Evolutionary conservation across 2,329 filamentous ascomycete genomes (phyloP).

Genomic region (Sclerotiophoma versabilis): DNA sequence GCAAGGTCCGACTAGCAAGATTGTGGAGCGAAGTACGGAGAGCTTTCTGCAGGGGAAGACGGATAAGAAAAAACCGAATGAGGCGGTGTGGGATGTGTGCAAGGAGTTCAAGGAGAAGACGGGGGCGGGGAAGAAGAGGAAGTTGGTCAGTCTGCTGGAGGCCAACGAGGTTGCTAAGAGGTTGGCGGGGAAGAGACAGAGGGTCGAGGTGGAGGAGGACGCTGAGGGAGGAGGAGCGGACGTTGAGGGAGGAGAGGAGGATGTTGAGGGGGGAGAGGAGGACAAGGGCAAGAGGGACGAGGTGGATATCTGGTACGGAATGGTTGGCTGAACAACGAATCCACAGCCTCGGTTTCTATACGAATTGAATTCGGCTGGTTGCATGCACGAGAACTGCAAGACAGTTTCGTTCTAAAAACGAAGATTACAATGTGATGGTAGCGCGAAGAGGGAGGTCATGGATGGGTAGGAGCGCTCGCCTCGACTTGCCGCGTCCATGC

Average conservation of each 20-base stretch:
- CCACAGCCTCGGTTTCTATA: no score
- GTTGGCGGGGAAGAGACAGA: constrained; percentile 42
- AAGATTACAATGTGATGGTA: no score
- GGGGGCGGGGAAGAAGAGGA: constrained; percentile 52
- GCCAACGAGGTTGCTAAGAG: constrained; percentile 67
- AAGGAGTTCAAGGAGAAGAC: constrained; percentile 34
- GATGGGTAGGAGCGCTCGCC: neutral
- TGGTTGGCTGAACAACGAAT: no score
- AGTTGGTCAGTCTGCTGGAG: constrained; percentile 64
- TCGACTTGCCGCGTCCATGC: constrained; percentile 5
- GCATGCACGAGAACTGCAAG: no score
- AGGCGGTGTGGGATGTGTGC: constrained; percentile 50
- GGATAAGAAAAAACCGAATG: constrained; percentile 1
- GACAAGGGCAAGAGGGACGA: constrained; percentile 22
- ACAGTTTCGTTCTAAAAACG: no score
- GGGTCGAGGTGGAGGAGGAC: constrained; percentile 58
- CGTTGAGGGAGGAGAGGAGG: constrained; percentile 54
- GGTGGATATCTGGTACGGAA: constrained; percentile 10
- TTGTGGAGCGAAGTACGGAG: constrained; percentile 16
- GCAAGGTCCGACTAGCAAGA: neutral
- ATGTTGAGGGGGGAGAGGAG: constrained; percentile 41
- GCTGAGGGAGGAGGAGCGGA: constrained; percentile 41
- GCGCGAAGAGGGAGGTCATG: no score
- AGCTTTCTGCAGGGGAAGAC: constrained; percentile 28
- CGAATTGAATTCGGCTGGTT: no score